Conservation (phyloP, 176 grass and related monocot genomes). For the Carex kokanica region DNA sequence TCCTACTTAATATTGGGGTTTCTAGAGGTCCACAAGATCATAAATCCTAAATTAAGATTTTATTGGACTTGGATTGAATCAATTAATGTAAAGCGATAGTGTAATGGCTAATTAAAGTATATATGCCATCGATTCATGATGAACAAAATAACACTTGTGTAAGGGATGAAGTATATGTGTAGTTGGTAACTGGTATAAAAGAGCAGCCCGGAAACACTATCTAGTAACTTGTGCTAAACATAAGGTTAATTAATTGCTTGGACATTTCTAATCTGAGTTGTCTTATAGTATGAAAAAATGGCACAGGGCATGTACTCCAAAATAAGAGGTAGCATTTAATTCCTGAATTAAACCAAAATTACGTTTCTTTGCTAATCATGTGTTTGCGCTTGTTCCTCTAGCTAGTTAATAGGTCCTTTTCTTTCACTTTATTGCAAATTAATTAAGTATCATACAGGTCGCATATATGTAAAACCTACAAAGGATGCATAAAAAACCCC, state of each 20-base stretch:
- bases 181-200: not conserved
- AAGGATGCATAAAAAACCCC: not conserved
- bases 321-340: too few species aligned
- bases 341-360: too few species aligned
- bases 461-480: not conserved
- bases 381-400: too few species aligned
- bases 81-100: not conserved
- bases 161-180: not conserved
- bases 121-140: not conserved
- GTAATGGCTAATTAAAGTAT: not conserved
- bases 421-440: not conserved
- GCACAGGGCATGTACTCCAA: too few species aligned
- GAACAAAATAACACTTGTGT: not conserved
- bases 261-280: too few species aligned
- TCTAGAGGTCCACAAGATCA: not conserved
- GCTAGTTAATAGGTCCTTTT: not conserved
- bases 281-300: too few species aligned
- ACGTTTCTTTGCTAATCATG: too few species aligned
- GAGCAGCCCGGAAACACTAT: not conserved
- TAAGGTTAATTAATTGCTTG: too few species aligned
- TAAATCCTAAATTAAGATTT: not conserved
- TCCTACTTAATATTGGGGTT: not conserved
- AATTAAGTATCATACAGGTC: not conserved
- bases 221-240: too few species aligned
- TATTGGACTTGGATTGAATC: not conserved